Percentiles rank a stretch among this genome's conserved stretches.
Evolutionary conservation across 129 eudicot species (phyloP).

Genomic region (Flaveria linearis): DNA sequence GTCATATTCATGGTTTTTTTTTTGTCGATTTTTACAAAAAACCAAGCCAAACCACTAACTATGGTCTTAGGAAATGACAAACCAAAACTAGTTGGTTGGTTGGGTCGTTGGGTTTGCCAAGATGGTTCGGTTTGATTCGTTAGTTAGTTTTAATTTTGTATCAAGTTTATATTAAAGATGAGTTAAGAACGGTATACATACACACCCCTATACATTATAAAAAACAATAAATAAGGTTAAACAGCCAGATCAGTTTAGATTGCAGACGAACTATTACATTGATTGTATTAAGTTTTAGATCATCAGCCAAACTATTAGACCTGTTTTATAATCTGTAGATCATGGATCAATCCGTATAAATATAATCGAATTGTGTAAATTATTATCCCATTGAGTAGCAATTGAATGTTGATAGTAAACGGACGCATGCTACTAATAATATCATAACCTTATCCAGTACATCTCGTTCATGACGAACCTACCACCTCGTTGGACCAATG

Average conservation of each 20-base stretch:
- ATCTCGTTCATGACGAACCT: background rate
- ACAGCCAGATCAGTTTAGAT: too few species aligned
- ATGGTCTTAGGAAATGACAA: background rate
- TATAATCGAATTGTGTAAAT: too few species aligned
- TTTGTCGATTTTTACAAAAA: background rate
- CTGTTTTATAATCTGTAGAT: too few species aligned
- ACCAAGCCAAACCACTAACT: background rate
- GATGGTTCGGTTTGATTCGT: background rate
- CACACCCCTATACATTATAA: too few species aligned
- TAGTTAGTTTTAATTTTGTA: background rate
- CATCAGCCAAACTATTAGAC: too few species aligned
- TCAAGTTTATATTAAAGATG: background rate
- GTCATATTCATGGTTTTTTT: background rate
- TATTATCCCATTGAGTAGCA: background rate
- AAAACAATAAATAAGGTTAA: background rate
- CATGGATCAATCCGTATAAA: too few species aligned
- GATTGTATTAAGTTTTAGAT: too few species aligned
- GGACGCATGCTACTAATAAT: background rate
- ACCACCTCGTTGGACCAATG: constrained; percentile 24
- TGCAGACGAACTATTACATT: too few species aligned
- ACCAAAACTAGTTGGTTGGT: background rate
- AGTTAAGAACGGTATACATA: too few species aligned
- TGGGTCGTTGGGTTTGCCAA: background rate
- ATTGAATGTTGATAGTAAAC: background rate
- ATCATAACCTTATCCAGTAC: constrained; percentile 8